These are phyloP conservation scores for Pisolithus marmoratus DNA, from an alignment of 768 basidiomycete species.

Conservation along the genomic window DNA sequence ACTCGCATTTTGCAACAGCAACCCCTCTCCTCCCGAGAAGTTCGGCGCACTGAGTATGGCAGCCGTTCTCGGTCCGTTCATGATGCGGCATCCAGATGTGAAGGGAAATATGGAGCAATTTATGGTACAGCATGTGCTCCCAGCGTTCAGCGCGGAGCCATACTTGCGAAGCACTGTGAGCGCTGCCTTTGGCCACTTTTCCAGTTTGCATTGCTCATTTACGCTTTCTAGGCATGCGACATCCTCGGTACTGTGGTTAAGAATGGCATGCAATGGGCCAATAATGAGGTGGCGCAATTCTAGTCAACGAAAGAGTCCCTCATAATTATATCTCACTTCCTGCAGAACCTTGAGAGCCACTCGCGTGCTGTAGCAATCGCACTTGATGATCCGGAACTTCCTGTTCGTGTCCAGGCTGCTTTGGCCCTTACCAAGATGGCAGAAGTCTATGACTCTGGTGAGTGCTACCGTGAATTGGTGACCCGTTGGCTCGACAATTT, in stretches of 20 bases:
- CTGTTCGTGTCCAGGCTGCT: slow-evolving; percentile 80
- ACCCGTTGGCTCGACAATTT: not conserved
- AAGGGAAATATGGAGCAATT: slow-evolving; percentile 74
- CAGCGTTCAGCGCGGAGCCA: slow-evolving; percentile 64
- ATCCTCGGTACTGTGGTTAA: slow-evolving; percentile 73
- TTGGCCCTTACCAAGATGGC: slow-evolving; percentile 78
- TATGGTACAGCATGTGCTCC: slow-evolving; percentile 65
- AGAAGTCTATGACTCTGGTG: slow-evolving; percentile 55
- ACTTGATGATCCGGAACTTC: slow-evolving; percentile 73
- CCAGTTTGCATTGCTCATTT: not conserved
- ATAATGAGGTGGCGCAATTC: slow-evolving; percentile 43
- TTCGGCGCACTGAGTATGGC: slow-evolving; percentile 87
- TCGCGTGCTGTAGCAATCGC: slow-evolving; percentile 61
- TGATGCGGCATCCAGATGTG: slow-evolving; percentile 82
- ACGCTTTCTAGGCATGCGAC: slow-evolving; percentile 60
- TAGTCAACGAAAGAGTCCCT: not conserved
- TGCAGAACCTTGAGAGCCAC: slow-evolving; percentile 55
- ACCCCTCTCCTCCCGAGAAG: slow-evolving; percentile 54
- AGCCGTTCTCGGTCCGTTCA: slow-evolving; percentile 66
- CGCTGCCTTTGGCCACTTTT: slow-evolving; percentile 8
- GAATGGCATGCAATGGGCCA: slow-evolving; percentile 59
- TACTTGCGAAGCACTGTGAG: slow-evolving; percentile 76
- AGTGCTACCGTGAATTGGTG: slow-evolving; percentile 11
- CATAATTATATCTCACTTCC: not conserved
- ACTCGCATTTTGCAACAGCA: slow-evolving; percentile 22